Base-by-base conservation (phyloP, 805 yeast genomes). In the Wickerhamiella alocasiicola region DNA sequence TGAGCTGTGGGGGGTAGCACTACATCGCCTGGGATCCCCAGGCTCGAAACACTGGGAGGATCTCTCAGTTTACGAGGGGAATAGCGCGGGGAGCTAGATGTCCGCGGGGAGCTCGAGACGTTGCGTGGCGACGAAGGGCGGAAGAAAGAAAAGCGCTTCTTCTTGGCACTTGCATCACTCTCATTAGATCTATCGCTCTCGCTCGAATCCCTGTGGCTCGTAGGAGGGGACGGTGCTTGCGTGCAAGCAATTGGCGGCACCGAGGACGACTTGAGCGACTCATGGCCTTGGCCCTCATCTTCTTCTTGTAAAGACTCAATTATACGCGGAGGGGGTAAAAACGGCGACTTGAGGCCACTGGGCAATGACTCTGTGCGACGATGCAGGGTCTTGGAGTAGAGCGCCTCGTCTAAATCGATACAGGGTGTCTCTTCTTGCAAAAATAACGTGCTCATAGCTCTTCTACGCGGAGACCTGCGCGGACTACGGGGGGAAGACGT, bases 231-330 rank as follows among this genome's bases (percentile, higher is more conserved):
- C 12, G 13, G 16, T 28, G 6, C n/a, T n/a, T 12, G 16, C n/a
- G n/a, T n/a, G n/a, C n/a, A n/a, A n/a, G n/a, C n/a, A n/a, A n/a
- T n/a, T n/a, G 12, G 27, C 27, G 27, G 12, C 27, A 24, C 11
- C 27, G 27, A 9, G 11, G 27, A 40, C 11, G 26, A 11, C 26
- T 11, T 7, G 9, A 7, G 26, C 11, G 7, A 11, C 26, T 23
- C 26, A 23, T 11, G 11, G 26, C 26, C 11, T 23, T 23, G 9
- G 20, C 49, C 49, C 24, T 46, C 53, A n/a, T 46, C 51, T 30
- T 48, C 56, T 31, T 52, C 56, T n/a, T 38, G 44, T 9, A 52
- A 53, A 15, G 55, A 49, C 20, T 45, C 47, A 39, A 52, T 51
- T 9, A 15, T 28, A 26, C 32, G 40, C 15, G 37, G 49, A 25